Percentiles rank a stretch among this genome's conserved stretches.
Conservation (phyloP, 176 grass and related monocot species). For the Calamus simplicifolius region DNA sequence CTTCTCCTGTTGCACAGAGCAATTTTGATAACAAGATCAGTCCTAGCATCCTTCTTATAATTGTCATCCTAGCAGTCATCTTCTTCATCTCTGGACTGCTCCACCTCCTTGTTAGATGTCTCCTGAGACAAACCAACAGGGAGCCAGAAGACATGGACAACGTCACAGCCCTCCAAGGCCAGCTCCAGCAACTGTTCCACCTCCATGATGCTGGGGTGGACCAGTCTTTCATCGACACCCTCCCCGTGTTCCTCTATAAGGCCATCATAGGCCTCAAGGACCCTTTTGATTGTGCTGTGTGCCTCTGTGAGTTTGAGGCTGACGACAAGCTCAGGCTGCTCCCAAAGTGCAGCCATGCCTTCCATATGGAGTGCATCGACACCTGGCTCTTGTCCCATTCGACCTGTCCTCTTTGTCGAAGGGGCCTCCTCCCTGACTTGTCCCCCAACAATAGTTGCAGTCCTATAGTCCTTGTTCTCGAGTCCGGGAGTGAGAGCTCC, state of each 20-base stretch:
- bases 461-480: no score
- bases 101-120: slow-evolving; percentile 10
- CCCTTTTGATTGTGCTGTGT: slow-evolving; percentile 4
- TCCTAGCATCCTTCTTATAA: slow-evolving; percentile 6
- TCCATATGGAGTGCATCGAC: background rate
- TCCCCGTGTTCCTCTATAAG: slow-evolving; percentile 7
- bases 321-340: slow-evolving; percentile 7
- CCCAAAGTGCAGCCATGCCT: slow-evolving; percentile 1
- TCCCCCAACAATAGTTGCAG: no score
- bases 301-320: slow-evolving; percentile 2
- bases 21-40: slow-evolving; percentile 2
- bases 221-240: slow-evolving; percentile 5
- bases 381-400: background rate
- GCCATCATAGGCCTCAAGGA: slow-evolving; percentile 1
- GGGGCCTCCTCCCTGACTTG: no score
- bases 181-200: no score
- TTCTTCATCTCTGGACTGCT: slow-evolving; percentile 17
- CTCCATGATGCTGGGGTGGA: slow-evolving; percentile 6
- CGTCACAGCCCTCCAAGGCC: background rate
- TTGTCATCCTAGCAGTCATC: slow-evolving; percentile 13
- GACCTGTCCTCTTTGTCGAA: no score
- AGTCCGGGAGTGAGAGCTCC: no score
- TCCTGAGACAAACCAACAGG: background rate
- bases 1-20: background rate
- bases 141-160: background rate